Evolutionary conservation across 2,329 filamentous ascomycete species (phyloP), one percentile per base, ranked within the genome.

Genomic region (Penicillium sp.): DNA sequence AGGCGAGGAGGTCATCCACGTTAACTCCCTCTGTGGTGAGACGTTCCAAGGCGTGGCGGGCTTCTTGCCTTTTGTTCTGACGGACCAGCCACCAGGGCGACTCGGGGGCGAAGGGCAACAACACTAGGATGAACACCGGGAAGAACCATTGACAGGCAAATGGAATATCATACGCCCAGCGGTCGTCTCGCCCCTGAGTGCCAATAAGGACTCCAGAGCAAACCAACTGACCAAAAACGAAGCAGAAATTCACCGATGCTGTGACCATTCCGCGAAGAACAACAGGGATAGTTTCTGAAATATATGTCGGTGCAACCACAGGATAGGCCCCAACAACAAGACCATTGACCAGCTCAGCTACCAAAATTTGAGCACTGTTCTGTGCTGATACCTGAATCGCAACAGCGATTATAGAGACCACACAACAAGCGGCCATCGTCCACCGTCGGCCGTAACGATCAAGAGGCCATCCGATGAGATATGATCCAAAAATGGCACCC

Each of bases 401-500:
- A 62, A 79, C 71, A 57, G 75, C 74, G 8, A 61, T 68, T 5
- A 66, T 60, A n/a, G 79, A 64, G 59, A 68, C 69, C 35, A 70
- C 63, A 21, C 79, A 12, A 66, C 68, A 40, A 58, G 54, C 59
- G n/a, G 78, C 74, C 59, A 79, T 66, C 0, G 76, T 73, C 57
- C 68, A 70, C 49, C 73, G 71, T 47, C 77, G 73, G 1, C 79
- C 79, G 61, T 58, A 64, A 7, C 55, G 56, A 11, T 89, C 85
- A n/a, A 84, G 83, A 43, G 86, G 70, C 69, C 79, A 84, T 33
- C 86, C 86, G 65, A 87, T 87, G 67, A 88, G 75, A 61, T 86
- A 72, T 45, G 88, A 77, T 16, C 87, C 87, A 52, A 89, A 78
- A 51, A 90, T 83, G 67, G 86, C 83, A 46, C 87, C 87, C 18